Evolutionary conservation across 2,329 filamentous ascomycete species (phyloP).

Genomic region (Ascochyta koolunga): DNA sequence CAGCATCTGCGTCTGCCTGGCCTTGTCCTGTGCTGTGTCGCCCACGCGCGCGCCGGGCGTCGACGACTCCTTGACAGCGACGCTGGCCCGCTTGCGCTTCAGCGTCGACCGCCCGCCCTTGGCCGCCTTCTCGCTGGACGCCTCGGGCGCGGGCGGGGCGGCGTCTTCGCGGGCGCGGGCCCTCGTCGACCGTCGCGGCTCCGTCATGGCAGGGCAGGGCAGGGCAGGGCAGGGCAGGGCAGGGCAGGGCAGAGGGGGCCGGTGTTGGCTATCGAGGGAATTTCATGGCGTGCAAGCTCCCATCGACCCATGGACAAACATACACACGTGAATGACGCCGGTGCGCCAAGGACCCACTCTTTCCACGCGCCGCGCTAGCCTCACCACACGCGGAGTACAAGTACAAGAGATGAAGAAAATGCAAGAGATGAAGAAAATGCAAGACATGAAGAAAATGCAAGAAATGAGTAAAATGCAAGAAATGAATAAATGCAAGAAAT

Average conservation of each 20-base stretch:
- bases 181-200: slow-evolving; percentile 46
- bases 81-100: slow-evolving; percentile 43
- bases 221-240: too few relatives aligned
- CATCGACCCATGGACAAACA: too few relatives aligned
- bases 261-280: background rate
- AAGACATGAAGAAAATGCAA: too few relatives aligned
- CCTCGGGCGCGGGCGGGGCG: slow-evolving; percentile 27
- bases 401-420: too few relatives aligned
- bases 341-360: too few relatives aligned
- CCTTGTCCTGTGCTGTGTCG: slow-evolving; percentile 20
- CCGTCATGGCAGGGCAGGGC: slow-evolving; percentile 41
- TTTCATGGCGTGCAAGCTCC: background rate
- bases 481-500: too few relatives aligned
- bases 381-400: too few relatives aligned
- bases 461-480: too few relatives aligned
- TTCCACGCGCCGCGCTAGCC: too few relatives aligned
- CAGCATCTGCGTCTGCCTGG: slow-evolving; percentile 47
- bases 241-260: too few relatives aligned
- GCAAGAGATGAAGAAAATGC: too few relatives aligned
- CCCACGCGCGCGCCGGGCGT: slow-evolving; percentile 32
- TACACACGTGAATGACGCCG: too few relatives aligned
- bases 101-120: slow-evolving; percentile 35
- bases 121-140: slow-evolving; percentile 34
- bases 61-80: slow-evolving; percentile 29
- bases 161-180: slow-evolving; percentile 45